A percentile compares a stretch with the other conserved stretches of the same genome.
phyloP scores from a whole-genome alignment of 176 grass and related monocot species.

The Oryza punctata region DNA sequence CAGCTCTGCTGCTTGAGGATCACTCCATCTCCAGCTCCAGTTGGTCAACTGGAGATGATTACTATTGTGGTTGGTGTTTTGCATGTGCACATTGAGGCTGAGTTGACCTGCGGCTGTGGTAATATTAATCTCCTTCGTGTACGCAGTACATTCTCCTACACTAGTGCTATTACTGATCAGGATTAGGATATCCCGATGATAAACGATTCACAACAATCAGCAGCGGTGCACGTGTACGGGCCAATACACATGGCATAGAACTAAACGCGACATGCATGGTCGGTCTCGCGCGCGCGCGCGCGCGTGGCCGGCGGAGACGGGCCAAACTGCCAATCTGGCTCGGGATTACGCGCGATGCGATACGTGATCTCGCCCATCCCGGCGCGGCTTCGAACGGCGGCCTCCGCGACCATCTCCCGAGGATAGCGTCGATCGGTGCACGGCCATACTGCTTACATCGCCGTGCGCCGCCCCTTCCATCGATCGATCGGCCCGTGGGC shows the following conservation, averaged over 20 bases:
- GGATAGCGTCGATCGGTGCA: not conserved
- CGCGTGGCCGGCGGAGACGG: not conserved
- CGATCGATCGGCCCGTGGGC: not conserved
- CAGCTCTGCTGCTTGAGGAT: not conserved
- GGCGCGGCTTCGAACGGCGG: not conserved
- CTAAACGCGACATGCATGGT: not conserved
- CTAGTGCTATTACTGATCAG: not conserved
- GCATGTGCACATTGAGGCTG: not conserved
- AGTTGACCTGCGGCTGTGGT: not conserved
- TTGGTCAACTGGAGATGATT: constrained; percentile 19
- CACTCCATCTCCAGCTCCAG: constrained; percentile 23
- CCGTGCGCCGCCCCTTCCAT: not conserved
- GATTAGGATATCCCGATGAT: not conserved
- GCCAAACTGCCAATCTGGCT: not conserved
- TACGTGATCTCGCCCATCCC: not conserved
- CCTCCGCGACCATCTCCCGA: not conserved
- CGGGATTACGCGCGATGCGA: not conserved
- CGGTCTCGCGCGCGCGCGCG: not conserved
- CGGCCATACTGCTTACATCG: not conserved
- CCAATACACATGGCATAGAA: not conserved
- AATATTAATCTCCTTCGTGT: not conserved
- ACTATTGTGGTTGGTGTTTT: not conserved
- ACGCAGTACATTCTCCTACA: too few relatives aligned
- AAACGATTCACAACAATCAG: not conserved
- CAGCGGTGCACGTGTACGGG: not conserved